Evolutionary conservation across 2,329 filamentous ascomycete genomes (phyloP).

Genomic region (Fusarium tjaetaba): DNA sequence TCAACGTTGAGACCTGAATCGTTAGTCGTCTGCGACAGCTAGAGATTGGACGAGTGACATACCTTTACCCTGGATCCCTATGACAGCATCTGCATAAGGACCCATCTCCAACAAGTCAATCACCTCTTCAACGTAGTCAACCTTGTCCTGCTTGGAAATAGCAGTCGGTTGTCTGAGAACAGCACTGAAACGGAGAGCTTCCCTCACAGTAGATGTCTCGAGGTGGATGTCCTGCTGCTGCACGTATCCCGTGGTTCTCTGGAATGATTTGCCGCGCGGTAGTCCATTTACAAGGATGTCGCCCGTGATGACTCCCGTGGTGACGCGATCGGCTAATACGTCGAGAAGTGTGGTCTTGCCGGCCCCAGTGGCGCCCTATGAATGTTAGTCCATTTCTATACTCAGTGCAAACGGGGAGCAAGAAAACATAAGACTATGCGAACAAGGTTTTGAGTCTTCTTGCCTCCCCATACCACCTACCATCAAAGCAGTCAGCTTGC

Average conservation of each 20-base stretch:
- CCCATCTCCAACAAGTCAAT: constrained; percentile 69
- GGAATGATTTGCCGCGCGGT: constrained; percentile 78
- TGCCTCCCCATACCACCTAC: constrained; percentile 46
- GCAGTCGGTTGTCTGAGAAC: constrained; percentile 78
- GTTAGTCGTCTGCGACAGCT: not conserved
- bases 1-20: constrained; percentile 61
- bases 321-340: constrained; percentile 80
- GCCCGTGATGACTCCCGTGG: constrained; percentile 85
- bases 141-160: constrained; percentile 73
- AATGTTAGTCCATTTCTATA: not conserved
- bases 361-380: constrained; percentile 72
- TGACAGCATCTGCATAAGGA: constrained; percentile 69
- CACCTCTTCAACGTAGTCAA: constrained; percentile 83
- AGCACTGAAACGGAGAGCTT: constrained; percentile 84
- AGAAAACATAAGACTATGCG: no score
- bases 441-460: not conserved
- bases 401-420: constrained; percentile 54
- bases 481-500: constrained; percentile 76
- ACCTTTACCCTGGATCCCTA: constrained; percentile 65
- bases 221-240: constrained; percentile 89
- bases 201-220: constrained; percentile 80
- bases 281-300: constrained; percentile 73
- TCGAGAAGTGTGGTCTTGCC: constrained; percentile 89
- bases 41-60: no score
- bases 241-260: constrained; percentile 86